Base-by-base conservation (phyloP, 208 protist species). In the Acanthamoeba castellanii region DNA sequence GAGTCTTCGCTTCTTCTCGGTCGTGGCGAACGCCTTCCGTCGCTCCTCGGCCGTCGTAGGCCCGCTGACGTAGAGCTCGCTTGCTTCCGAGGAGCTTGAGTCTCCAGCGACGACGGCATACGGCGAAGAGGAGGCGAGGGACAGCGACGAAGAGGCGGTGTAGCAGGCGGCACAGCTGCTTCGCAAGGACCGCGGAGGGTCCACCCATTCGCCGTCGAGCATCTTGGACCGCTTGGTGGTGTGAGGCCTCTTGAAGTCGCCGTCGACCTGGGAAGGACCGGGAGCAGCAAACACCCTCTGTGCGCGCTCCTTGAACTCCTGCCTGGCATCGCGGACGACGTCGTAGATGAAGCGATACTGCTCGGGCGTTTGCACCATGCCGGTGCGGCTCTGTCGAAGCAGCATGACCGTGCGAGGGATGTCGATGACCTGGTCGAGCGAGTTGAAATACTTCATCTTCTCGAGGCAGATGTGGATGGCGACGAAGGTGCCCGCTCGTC, bases 291-390 rank as follows among this genome's bases (percentile, higher is more conserved):
- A 92, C 32, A 92, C 87, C 34, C 64, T 70, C 37, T 68, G 87
- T n/a, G 87, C 52, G 27, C 61, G 55, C 59, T 92, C 87, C 64
- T 55, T 68, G 45, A 92, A 74, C 87, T 92, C 87, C 27, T 68
- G 61, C 22, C 87, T 45, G 27, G 87, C 87, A 47, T 92, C 87
- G 14, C 64, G 55, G 30, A 92, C 87, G 32, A 74, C 87, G 4
- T 92, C 87, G 64, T 92, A 92, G 45, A 92, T 92, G 64, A 92
- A 92, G 42, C 87, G 87, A n/a, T 94, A 94, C 70, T 94, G 89
- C 61, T 92, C 85, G 85, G 59, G 59, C 42, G 89, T 84, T 37
- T 94, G 89, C n/a, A 94, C 89, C 89, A 94, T 94, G 50, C 89
- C 89, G 25, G 68, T 76, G 14, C 89, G 89, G 30, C 70, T 76